Percentiles rank a stretch among this genome's conserved stretches.
phyloP scores from a whole-genome alignment of 2,329 filamentous ascomycete species.

The Verticillium albo-atrum region DNA sequence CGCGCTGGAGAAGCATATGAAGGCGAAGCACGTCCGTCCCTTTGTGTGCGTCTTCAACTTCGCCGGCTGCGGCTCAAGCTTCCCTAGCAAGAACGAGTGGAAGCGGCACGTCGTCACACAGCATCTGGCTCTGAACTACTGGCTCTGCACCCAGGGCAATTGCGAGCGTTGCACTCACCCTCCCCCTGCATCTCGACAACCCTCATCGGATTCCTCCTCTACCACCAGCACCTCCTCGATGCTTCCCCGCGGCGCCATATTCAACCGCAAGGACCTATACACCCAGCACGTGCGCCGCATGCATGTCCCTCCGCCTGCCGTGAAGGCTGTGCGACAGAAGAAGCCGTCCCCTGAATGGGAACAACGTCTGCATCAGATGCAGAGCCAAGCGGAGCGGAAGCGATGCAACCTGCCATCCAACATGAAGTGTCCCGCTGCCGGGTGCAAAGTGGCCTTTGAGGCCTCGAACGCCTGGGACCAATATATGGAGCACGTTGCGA shows the following conservation, averaged over 20 bases:
- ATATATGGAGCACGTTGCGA: conserved; percentile 82
- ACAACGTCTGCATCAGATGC: conserved; percentile 49
- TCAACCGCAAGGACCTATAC: conserved; percentile 91
- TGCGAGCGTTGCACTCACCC: conserved; percentile 35
- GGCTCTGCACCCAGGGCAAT: conserved; percentile 65
- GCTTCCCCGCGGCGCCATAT: conserved; percentile 44
- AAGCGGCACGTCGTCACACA: conserved; percentile 82
- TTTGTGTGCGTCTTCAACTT: conserved; percentile 76
- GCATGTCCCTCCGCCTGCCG: conserved; percentile 56
- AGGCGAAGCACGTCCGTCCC: conserved; percentile 50
- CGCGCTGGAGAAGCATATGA: conserved; percentile 44
- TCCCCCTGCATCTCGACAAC: conserved; percentile 9
- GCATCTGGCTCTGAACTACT: conserved; percentile 71
- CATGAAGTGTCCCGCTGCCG: conserved; percentile 56
- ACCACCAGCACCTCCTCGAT: neutral
- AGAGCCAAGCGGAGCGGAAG: conserved; percentile 53
- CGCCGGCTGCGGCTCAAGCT: conserved; percentile 70
- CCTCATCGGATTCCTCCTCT: neutral
- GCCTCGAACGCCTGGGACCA: conserved; percentile 69
- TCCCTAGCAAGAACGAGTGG: conserved; percentile 89
- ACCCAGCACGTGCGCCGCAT: conserved; percentile 84
- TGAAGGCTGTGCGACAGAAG: conserved; percentile 32
- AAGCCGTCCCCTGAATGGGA: conserved; percentile 38
- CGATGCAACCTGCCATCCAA: conserved; percentile 57
- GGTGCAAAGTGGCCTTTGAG: conserved; percentile 57